Conservation (phyloP, 345 rosid species). For the Eucalyptus albens region DNA sequence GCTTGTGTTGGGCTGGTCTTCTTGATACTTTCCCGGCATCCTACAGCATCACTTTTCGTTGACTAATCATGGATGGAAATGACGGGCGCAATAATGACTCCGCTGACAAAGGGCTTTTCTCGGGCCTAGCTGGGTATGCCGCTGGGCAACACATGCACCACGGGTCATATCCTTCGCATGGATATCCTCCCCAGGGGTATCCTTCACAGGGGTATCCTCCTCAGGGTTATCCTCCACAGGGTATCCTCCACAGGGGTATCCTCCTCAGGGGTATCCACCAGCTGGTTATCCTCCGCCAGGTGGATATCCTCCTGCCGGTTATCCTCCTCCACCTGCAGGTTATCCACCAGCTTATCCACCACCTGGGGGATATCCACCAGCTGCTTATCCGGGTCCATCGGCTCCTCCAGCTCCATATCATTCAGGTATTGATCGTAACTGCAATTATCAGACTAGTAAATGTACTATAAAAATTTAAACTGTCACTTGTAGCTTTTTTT, state of each 20-base stretch:
- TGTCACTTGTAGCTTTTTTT: neutral
- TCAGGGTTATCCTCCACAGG: neutral
- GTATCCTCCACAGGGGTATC: neutral
- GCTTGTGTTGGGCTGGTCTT: neutral
- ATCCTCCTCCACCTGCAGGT: slow-evolving; percentile 15
- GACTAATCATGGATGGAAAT: slow-evolving; percentile 4
- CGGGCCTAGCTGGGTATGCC: slow-evolving; percentile 52
- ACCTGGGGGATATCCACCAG: slow-evolving; percentile 14
- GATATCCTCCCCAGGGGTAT: neutral
- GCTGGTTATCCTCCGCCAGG: slow-evolving; percentile 24
- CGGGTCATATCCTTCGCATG: slow-evolving; percentile 2
- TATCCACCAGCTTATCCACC: slow-evolving; percentile 11
- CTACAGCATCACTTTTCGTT: neutral
- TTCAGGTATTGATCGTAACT: slow-evolving; percentile 2
- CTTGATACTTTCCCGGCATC: neutral
- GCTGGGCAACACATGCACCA: slow-evolving; percentile 17
- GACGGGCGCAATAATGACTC: slow-evolving; percentile 9
- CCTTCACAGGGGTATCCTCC: neutral
- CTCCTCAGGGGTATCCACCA: slow-evolving; percentile 27
- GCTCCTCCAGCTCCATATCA: slow-evolving; percentile 12
- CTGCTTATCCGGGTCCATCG: slow-evolving; percentile 45
- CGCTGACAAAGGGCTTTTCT: slow-evolving; percentile 54
- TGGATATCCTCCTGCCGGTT: slow-evolving; percentile 37
- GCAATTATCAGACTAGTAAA: neutral
- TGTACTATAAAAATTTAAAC: neutral